These are phyloP conservation scores for Colletotrichum cuscutae DNA, from an alignment of 2,329 filamentous ascomycete species.

Conservation along the genomic window DNA sequence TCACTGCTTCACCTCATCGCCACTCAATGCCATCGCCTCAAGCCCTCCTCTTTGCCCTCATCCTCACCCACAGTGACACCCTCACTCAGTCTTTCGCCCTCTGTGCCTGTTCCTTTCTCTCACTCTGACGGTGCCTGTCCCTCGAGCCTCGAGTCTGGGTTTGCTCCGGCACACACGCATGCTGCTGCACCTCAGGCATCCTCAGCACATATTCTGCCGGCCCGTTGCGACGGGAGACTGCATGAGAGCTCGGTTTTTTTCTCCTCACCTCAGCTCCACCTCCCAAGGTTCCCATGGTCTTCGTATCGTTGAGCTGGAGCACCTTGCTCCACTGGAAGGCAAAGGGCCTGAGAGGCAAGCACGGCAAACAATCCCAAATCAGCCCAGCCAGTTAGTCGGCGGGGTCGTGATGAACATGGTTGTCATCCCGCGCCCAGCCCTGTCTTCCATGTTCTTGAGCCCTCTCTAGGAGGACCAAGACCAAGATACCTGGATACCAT, in stretches of 20 bases:
- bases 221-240: not conserved
- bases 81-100: not conserved
- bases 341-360: not conserved
- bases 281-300: not conserved
- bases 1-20: slow-evolving; percentile 54
- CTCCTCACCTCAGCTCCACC: not conserved
- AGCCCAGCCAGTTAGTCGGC: slow-evolving; percentile 5
- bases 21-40: slow-evolving; percentile 39
- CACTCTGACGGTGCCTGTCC: not conserved
- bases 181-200: not conserved
- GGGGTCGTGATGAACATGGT: slow-evolving; percentile 20
- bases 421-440: slow-evolving; percentile 20
- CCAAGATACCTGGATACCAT: not conserved
- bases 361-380: not conserved
- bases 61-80: not conserved
- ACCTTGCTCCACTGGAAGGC: slow-evolving; percentile 8
- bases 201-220: not conserved
- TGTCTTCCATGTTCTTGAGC: slow-evolving; percentile 8
- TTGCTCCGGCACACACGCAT: not conserved
- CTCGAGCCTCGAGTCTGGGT: not conserved
- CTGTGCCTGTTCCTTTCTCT: not conserved
- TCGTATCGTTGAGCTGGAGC: not conserved
- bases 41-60: not conserved
- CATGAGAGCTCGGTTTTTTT: not conserved
- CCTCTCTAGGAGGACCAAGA: slow-evolving; percentile 22